These are phyloP conservation scores for Colletotrichum gloeosporioides DNA, from an alignment of 2,329 filamentous ascomycete genomes.

Conservation along the genomic window DNA sequence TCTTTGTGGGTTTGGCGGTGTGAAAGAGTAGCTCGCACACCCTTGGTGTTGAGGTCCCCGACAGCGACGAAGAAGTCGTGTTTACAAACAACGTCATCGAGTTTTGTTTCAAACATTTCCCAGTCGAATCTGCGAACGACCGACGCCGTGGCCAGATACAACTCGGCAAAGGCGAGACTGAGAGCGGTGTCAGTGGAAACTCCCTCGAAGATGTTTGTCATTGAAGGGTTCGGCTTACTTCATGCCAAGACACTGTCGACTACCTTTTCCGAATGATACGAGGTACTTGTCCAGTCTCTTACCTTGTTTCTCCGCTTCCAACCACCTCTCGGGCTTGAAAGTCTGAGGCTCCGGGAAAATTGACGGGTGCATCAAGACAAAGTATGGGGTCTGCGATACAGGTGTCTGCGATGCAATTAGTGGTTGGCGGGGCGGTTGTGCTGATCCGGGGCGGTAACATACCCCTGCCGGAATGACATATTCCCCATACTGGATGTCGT, in stretches of 20 bases:
- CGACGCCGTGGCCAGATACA: slow-evolving; percentile 12
- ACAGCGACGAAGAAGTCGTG: slow-evolving; percentile 10
- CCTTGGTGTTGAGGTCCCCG: neutral
- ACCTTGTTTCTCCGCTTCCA: slow-evolving; percentile 21
- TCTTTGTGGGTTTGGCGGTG: neutral
- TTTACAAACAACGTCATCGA: slow-evolving; percentile 24
- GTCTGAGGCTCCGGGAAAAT: slow-evolving; percentile 29
- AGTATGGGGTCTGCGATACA: slow-evolving; percentile 24
- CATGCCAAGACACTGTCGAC: slow-evolving; percentile 25
- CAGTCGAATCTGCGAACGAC: slow-evolving; percentile 18
- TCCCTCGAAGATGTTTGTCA: neutral
- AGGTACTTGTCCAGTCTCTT: slow-evolving; percentile 17
- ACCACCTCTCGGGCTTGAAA: slow-evolving; percentile 32
- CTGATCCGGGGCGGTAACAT: neutral
- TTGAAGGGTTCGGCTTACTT: slow-evolving; percentile 15
- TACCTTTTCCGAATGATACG: slow-evolving; percentile 23
- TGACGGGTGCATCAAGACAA: slow-evolving; percentile 25
- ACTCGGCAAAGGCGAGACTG: slow-evolving; percentile 15
- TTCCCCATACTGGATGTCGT: slow-evolving; percentile 10
- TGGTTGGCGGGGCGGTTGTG: neutral
- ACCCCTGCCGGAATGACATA: slow-evolving; percentile 19
- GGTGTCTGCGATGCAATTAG: slow-evolving; percentile 18
- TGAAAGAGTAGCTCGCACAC: slow-evolving; percentile 5
- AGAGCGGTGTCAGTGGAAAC: neutral
- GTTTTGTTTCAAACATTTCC: slow-evolving; percentile 12